phyloP scores from a whole-genome alignment of 768 basidiomycete species.

The Hebeloma cylindrosporum region DNA sequence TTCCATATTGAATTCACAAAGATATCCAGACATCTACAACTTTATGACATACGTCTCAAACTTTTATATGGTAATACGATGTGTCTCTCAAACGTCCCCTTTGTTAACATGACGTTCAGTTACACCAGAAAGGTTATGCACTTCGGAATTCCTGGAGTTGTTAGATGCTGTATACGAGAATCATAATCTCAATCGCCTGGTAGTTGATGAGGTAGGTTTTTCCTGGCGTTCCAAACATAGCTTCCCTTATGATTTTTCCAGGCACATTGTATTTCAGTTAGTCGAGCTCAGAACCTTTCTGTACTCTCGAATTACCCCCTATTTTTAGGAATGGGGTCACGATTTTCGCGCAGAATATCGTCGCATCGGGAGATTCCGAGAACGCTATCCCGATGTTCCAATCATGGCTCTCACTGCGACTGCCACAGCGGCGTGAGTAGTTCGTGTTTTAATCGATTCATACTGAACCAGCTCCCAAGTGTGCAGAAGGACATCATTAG shows the following conservation, averaged over 20 bases:
- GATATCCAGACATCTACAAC: conserved; percentile 63
- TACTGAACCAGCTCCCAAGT: conserved; percentile 33
- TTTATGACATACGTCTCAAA: conserved; percentile 55
- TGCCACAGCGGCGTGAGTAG: conserved; percentile 64
- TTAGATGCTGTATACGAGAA: conserved; percentile 53
- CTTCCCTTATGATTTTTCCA: conserved; percentile 21
- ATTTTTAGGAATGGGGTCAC: conserved; percentile 76
- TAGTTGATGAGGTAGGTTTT: conserved; percentile 71
- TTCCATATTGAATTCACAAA: conserved; percentile 23
- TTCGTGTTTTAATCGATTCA: neutral
- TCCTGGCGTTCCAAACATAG: neutral
- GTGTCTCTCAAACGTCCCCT: neutral
- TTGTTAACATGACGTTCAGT: conserved; percentile 36
- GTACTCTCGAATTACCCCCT: neutral
- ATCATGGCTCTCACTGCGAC: conserved; percentile 90
- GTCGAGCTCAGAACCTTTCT: conserved; percentile 8
- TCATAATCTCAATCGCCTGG: conserved; percentile 64
- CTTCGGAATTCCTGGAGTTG: conserved; percentile 49
- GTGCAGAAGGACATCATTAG: conserved; percentile 74
- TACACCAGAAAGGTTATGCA: conserved; percentile 74
- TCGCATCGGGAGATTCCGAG: conserved; percentile 67
- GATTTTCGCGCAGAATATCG: conserved; percentile 78
- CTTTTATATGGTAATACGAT: conserved; percentile 68
- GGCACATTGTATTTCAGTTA: conserved; percentile 84
- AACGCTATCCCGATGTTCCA: conserved; percentile 64